These are phyloP conservation scores for Bocquillonia castaneifolia DNA, from an alignment of 441 rosid genomes.

Conservation along the genomic window DNA sequence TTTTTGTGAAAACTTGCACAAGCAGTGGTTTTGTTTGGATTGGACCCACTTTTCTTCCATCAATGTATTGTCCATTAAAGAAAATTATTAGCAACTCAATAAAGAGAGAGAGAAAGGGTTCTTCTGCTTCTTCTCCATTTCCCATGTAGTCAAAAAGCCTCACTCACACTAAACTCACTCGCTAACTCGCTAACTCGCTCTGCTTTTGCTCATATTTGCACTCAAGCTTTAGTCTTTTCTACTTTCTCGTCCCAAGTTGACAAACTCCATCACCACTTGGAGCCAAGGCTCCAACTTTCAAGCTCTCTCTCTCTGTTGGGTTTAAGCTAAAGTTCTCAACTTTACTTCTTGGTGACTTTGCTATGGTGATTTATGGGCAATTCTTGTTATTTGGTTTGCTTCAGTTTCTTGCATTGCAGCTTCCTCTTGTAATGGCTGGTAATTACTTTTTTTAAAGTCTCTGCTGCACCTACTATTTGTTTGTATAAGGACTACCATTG, in stretches of 20 bases:
- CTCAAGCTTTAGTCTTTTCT: neutral
- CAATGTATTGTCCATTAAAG: neutral
- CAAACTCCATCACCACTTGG: neutral
- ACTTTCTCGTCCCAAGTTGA: constrained; percentile 7
- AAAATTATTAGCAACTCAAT: neutral
- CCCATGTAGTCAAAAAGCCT: constrained; percentile 22
- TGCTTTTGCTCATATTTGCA: neutral
- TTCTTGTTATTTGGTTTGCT: constrained; percentile 42
- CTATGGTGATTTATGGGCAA: constrained; percentile 42
- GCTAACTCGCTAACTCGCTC: neutral
- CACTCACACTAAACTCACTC: neutral
- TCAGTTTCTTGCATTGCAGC: constrained; percentile 45
- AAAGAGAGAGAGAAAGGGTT: neutral
- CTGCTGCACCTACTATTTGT: neutral
- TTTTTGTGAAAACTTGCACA: neutral
- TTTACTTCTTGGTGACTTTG: constrained; percentile 25
- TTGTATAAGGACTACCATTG: neutral
- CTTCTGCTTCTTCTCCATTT: constrained; percentile 13
- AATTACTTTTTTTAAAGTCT: constrained; percentile 33
- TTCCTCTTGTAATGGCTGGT: constrained; percentile 50
- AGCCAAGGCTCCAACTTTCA: neutral
- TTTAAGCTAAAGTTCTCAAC: constrained; percentile 13
- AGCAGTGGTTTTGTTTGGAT: neutral
- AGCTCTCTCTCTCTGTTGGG: constrained; percentile 10
- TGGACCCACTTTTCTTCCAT: constrained; percentile 13